phyloP scores from a whole-genome alignment of 2,329 filamentous ascomycete species.

The Harringtonia lauricola region DNA sequence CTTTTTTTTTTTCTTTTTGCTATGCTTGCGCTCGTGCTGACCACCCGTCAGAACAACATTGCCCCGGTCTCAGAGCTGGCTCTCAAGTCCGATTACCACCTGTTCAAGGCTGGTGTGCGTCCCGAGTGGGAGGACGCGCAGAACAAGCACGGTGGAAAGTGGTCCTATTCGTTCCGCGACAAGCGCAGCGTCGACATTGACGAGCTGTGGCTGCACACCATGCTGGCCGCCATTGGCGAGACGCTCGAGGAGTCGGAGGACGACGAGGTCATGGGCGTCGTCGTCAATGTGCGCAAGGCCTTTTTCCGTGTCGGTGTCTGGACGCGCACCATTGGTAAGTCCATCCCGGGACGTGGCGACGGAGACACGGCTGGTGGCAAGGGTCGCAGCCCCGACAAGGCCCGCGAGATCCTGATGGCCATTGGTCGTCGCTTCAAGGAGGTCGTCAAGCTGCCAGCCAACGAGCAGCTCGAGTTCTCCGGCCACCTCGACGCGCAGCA shows the following conservation, averaged over 20 bases:
- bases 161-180: slow-evolving; percentile 97
- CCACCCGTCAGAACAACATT: slow-evolving; percentile 76
- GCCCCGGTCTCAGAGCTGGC: slow-evolving; percentile 89
- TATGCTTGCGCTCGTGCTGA: background rate
- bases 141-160: slow-evolving; percentile 99
- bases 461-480: slow-evolving; percentile 83
- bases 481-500: slow-evolving; percentile 93
- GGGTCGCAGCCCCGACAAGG: slow-evolving; percentile 69
- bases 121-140: slow-evolving; percentile 98
- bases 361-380: slow-evolving; percentile 65
- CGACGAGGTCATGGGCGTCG: slow-evolving; percentile 97
- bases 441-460: slow-evolving; percentile 65
- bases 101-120: slow-evolving; percentile 95
- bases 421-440: slow-evolving; percentile 93
- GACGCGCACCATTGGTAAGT: slow-evolving; percentile 89
- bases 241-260: slow-evolving; percentile 91
- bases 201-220: slow-evolving; percentile 91
- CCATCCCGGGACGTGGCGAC: slow-evolving; percentile 63
- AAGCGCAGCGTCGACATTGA: slow-evolving; percentile 89
- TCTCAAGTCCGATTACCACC: slow-evolving; percentile 97
- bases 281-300: slow-evolving; percentile 96
- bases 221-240: slow-evolving; percentile 94
- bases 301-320: slow-evolving; percentile 97
- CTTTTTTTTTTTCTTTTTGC: background rate
- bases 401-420: slow-evolving; percentile 69